Conservation (phyloP, 129 eudicot genomes). For the Centella asiatica region DNA sequence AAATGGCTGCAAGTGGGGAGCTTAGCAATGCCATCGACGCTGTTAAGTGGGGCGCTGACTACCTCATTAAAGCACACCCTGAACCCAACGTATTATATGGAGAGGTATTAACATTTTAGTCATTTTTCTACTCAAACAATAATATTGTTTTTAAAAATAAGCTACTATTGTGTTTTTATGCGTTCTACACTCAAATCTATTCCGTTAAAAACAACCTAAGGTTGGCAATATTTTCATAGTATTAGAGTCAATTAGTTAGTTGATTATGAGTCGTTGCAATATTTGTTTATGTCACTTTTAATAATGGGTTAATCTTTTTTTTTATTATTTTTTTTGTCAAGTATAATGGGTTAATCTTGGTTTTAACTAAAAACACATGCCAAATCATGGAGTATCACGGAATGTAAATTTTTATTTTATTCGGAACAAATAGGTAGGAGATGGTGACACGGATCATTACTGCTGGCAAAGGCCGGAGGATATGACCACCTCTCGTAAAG, state of each 20-base stretch:
- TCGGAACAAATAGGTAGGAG: constrained; percentile 93
- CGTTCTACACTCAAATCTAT: no score
- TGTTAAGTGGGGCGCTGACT: constrained; percentile 96
- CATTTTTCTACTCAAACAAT: neutral
- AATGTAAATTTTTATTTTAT: no score
- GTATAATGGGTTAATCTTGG: no score
- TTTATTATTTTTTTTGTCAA: no score
- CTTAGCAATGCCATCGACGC: constrained; percentile 59
- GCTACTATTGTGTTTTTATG: neutral
- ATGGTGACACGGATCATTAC: constrained; percentile 77
- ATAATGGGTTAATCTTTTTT: neutral
- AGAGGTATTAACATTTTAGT: constrained; percentile 29
- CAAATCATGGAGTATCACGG: no score
- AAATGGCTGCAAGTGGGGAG: constrained; percentile 52
- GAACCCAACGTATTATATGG: constrained; percentile 82
- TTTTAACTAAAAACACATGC: no score
- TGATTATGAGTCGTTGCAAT: no score
- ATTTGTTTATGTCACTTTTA: no score
- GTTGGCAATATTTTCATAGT: no score
- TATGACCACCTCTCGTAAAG: constrained; percentile 77
- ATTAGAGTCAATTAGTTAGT: no score
- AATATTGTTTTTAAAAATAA: no score
- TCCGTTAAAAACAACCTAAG: no score
- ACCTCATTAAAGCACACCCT: constrained; percentile 84
- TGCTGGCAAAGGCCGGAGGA: constrained; percentile 96